Evolutionary conservation across 208 protist species (phyloP).

Genomic region (Leishmania braziliensis): DNA sequence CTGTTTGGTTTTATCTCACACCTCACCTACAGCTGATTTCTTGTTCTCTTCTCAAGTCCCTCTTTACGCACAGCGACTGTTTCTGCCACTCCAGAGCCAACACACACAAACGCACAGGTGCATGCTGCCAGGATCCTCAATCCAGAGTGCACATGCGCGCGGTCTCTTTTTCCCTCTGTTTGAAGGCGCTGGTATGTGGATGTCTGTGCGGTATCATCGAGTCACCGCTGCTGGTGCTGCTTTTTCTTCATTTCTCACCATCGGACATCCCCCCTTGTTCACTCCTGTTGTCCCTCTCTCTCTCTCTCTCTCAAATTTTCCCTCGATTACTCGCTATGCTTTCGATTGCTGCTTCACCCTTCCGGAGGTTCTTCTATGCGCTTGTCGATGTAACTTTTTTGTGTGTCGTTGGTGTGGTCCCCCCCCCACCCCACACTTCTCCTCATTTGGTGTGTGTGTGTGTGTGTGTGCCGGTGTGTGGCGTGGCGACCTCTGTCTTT

Average conservation of each 20-base stretch:
- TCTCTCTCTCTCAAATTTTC: too few relatives aligned
- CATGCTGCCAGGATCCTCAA: neutral
- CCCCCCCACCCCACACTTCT: neutral
- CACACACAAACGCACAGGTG: neutral
- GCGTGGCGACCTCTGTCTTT: neutral
- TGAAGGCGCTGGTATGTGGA: neutral
- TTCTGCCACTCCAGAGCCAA: neutral
- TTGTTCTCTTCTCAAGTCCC: neutral
- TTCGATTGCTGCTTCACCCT: neutral
- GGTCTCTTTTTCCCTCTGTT: neutral
- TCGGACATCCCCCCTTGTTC: neutral
- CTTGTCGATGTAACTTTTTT: neutral
- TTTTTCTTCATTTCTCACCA: neutral
- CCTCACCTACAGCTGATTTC: neutral
- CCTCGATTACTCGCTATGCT: neutral
- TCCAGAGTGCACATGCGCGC: neutral
- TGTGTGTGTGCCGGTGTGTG: neutral
- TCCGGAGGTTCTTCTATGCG: neutral
- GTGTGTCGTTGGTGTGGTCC: neutral
- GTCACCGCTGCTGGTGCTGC: neutral
- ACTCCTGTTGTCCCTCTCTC: neutral
- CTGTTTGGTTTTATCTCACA: neutral
- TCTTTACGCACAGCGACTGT: neutral
- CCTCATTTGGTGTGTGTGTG: neutral
- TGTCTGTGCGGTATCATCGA: neutral